phyloP scores from a whole-genome alignment of 495 filamentous ascomycete species.

The Oidiodendron maius region DNA sequence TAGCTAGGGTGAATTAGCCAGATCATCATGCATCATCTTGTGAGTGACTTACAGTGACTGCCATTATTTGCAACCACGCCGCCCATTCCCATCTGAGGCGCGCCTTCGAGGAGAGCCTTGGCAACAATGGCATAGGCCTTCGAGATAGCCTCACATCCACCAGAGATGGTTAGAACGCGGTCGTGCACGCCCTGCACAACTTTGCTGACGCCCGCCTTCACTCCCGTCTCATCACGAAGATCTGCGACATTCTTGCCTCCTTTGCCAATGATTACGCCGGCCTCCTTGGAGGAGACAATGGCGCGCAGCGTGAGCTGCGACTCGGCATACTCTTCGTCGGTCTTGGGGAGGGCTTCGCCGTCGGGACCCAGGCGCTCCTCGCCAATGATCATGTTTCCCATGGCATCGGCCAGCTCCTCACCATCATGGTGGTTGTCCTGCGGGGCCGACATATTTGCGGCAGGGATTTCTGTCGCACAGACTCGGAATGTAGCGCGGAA shows the following conservation, averaged over 20 bases:
- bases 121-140: slow-evolving; percentile 92
- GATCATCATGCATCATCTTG: too few species aligned
- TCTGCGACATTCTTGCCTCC: slow-evolving; percentile 97
- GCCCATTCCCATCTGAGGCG: slow-evolving; percentile 91
- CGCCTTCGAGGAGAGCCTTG: slow-evolving; percentile 83
- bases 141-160: slow-evolving; percentile 75
- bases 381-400: slow-evolving; percentile 37
- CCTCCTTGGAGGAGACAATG: slow-evolving; percentile 97
- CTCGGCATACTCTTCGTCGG: slow-evolving; percentile 93
- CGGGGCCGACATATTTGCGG: slow-evolving; percentile 35
- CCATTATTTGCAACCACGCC: slow-evolving; percentile 77
- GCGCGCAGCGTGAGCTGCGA: slow-evolving; percentile 88
- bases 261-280: slow-evolving; percentile 97
- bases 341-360: slow-evolving; percentile 67
- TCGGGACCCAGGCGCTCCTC: slow-evolving; percentile 56
- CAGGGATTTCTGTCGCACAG: slow-evolving; percentile 4
- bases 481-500: neutral
- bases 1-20: slow-evolving; percentile 46
- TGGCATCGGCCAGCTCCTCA: slow-evolving; percentile 32
- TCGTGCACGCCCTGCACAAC: slow-evolving; percentile 96
- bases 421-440: slow-evolving; percentile 48
- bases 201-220: slow-evolving; percentile 97
- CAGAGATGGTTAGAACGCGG: slow-evolving; percentile 91
- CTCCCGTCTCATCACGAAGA: slow-evolving; percentile 92
- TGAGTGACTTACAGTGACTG: slow-evolving; percentile 87